Evolutionary conservation across 2,329 filamentous ascomycete genomes (phyloP).

Genomic region (Ploettnerulaceae sp.): DNA sequence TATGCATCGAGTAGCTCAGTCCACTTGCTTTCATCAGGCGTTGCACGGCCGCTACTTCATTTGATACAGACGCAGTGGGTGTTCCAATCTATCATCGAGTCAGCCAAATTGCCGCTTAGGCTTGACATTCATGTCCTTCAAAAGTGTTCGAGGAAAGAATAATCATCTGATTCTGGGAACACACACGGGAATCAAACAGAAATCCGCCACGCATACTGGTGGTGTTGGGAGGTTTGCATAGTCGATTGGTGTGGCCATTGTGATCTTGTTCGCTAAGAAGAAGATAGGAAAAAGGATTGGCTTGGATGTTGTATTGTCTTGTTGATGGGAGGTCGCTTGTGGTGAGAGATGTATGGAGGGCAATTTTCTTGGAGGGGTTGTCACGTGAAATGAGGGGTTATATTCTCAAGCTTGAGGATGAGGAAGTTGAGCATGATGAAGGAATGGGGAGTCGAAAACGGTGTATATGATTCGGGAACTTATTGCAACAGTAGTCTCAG

Average conservation of each 20-base stretch:
- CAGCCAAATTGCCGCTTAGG: too few species aligned
- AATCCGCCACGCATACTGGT: constrained; percentile 75
- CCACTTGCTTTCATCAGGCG: constrained; percentile 76
- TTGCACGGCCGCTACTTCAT: constrained; percentile 86
- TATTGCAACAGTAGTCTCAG: too few species aligned
- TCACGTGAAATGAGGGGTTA: too few species aligned
- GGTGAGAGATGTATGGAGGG: too few species aligned
- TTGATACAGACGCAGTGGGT: constrained; percentile 66
- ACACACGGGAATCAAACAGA: constrained; percentile 79
- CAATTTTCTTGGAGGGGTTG: too few species aligned
- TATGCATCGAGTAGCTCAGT: constrained; percentile 83
- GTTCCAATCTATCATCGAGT: constrained; percentile 89
- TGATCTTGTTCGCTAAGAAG: too few species aligned
- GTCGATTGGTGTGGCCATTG: constrained; percentile 13
- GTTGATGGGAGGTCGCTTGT: too few species aligned
- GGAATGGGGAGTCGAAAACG: too few species aligned
- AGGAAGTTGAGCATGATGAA: not conserved
- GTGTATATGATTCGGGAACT: too few species aligned
- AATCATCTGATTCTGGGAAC: not conserved
- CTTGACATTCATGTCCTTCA: not conserved
- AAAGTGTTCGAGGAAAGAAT: not conserved
- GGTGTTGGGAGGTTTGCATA: constrained; percentile 51
- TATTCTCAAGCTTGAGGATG: not conserved
- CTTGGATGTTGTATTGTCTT: too few species aligned
- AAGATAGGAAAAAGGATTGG: too few species aligned